Evolutionary conservation across 179 eudicot species (phyloP).

Genomic region (Spergularia azorica): DNA sequence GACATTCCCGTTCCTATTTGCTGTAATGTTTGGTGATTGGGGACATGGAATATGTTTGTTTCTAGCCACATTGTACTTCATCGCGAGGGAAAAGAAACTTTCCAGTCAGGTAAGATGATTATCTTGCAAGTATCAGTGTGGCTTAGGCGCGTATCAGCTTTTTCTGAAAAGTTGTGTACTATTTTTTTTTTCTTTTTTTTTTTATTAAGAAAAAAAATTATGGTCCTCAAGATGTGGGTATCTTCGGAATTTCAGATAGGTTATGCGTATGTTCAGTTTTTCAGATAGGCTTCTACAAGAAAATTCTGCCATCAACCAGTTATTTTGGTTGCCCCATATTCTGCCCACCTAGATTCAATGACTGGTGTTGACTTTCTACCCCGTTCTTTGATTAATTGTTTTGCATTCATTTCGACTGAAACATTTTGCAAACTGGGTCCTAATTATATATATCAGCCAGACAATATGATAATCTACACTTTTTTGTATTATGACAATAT

Average conservation of each 20-base stretch:
- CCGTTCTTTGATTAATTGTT: not conserved
- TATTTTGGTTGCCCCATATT: not conserved
- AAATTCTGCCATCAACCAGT: not conserved
- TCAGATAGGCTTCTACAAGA: not conserved
- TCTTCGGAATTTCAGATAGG: not conserved
- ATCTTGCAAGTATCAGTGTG: not conserved
- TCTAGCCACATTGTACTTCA: slow-evolving; percentile 74
- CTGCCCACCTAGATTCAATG: not conserved
- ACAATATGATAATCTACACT: too few relatives aligned
- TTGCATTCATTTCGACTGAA: not conserved
- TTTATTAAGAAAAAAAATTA: not conserved
- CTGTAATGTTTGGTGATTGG: slow-evolving; percentile 99
- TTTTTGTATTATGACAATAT: not conserved
- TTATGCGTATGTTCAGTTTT: not conserved
- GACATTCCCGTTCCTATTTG: slow-evolving; percentile 96
- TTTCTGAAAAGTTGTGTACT: not conserved
- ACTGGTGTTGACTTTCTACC: not conserved
- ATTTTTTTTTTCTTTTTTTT: not conserved
- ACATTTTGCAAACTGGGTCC: not conserved
- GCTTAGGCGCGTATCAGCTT: not conserved
- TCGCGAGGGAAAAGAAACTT: slow-evolving; percentile 74
- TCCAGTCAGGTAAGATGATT: slow-evolving; percentile 69
- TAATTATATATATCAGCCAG: not conserved
- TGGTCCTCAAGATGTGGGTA: not conserved
- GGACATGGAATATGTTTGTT: slow-evolving; percentile 96